phyloP scores from a whole-genome alignment of 2,329 filamentous ascomycete genomes.

The Fusarium pilosicola region DNA sequence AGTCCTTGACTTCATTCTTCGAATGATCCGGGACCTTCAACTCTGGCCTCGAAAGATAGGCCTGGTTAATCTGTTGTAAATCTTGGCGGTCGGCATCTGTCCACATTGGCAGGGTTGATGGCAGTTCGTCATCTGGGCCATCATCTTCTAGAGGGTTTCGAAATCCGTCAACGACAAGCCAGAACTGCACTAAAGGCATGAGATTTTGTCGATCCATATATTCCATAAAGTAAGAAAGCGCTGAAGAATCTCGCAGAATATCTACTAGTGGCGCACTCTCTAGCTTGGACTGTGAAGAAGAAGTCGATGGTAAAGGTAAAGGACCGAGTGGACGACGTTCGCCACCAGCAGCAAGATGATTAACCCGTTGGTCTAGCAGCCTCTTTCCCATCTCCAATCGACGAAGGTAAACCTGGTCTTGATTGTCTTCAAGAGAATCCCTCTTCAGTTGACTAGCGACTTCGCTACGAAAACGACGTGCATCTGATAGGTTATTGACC shows the following conservation, averaged over 20 bases:
- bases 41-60: conserved; percentile 84
- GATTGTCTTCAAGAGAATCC: conserved; percentile 79
- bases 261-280: conserved; percentile 83
- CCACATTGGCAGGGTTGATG: conserved; percentile 74
- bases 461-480: conserved; percentile 89
- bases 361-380: conserved; percentile 88
- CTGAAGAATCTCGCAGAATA: conserved; percentile 88
- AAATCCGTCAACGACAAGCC: conserved; percentile 97
- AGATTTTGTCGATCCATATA: conserved; percentile 94
- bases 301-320: conserved; percentile 37
- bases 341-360: conserved; percentile 77
- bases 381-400: conserved; percentile 92
- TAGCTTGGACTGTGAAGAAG: conserved; percentile 65
- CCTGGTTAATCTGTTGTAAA: conserved; percentile 89
- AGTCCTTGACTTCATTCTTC: conserved; percentile 76
- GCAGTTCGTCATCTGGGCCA: conserved; percentile 70
- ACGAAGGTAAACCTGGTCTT: conserved; percentile 87
- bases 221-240: conserved; percentile 98
- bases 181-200: conserved; percentile 95
- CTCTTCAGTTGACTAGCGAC: conserved; percentile 91
- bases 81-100: conserved; percentile 86
- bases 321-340: conserved; percentile 53
- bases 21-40: conserved; percentile 78
- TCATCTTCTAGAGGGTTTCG: conserved; percentile 91
- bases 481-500: conserved; percentile 91